These are phyloP conservation scores for Alternaria sp. DNA, from an alignment of 2,329 filamentous ascomycete genomes.

Conservation along the genomic window DNA sequence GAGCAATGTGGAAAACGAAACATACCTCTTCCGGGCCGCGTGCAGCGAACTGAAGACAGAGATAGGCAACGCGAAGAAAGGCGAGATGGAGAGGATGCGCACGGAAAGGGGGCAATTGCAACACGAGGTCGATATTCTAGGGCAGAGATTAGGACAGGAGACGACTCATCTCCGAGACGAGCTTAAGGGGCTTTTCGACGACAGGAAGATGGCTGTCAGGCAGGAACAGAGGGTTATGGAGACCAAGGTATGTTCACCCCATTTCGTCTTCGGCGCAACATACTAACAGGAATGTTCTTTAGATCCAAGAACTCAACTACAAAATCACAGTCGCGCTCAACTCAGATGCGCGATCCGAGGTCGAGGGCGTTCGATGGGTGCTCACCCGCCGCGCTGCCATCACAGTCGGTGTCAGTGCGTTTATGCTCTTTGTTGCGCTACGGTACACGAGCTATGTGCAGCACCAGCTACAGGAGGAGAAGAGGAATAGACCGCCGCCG, in stretches of 20 bases:
- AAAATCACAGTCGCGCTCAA: slow-evolving; percentile 91
- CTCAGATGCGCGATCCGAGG: slow-evolving; percentile 88
- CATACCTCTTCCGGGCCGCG: slow-evolving; percentile 91
- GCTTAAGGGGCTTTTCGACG: slow-evolving; percentile 94
- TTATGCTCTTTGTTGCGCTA: slow-evolving; percentile 53
- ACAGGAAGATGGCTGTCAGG: slow-evolving; percentile 88
- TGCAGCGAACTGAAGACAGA: slow-evolving; percentile 91
- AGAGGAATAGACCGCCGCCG: slow-evolving; percentile 42
- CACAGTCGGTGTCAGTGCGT: slow-evolving; percentile 58
- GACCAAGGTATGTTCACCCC: slow-evolving; percentile 63
- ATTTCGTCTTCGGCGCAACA: not conserved
- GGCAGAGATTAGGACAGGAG: slow-evolving; percentile 85
- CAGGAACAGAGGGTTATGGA: slow-evolving; percentile 88
- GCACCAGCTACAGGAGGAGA: slow-evolving; percentile 49
- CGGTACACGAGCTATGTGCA: slow-evolving; percentile 49
- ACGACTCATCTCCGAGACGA: slow-evolving; percentile 82
- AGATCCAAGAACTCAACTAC: slow-evolving; percentile 94
- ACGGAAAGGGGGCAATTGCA: slow-evolving; percentile 85
- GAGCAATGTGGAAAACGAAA: slow-evolving; percentile 91
- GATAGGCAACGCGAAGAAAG: slow-evolving; percentile 76
- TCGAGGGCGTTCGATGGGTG: slow-evolving; percentile 91
- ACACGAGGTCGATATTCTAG: slow-evolving; percentile 93
- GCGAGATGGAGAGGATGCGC: slow-evolving; percentile 79
- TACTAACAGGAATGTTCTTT: not conserved
- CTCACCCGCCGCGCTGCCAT: slow-evolving; percentile 69